Evolutionary conservation across 129 eudicot species (phyloP).

Genomic region (Chrysanthemum lavandulifolium): DNA sequence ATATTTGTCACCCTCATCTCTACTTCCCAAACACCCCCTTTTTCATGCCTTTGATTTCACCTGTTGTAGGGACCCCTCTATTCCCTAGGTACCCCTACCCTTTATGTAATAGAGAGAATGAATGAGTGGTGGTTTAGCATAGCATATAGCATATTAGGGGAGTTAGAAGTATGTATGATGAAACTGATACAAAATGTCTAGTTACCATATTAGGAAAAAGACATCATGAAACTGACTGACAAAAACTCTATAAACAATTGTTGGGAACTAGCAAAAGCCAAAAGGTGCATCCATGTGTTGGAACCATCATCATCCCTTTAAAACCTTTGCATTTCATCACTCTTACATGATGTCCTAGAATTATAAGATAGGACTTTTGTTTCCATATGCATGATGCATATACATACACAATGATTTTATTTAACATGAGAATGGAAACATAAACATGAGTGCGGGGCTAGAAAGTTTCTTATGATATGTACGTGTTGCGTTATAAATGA

Average conservation of each 20-base stretch:
- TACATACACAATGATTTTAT: too few species aligned
- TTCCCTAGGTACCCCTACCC: background rate
- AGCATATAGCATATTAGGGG: slow-evolving; percentile 10
- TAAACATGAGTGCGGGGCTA: too few species aligned
- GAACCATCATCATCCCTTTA: slow-evolving; percentile 21
- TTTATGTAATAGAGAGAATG: background rate
- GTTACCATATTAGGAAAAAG: slow-evolving; percentile 26
- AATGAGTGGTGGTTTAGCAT: slow-evolving; percentile 9
- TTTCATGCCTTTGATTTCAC: slow-evolving; percentile 13
- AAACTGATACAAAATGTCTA: slow-evolving; percentile 32
- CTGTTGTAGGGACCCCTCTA: slow-evolving; percentile 30
- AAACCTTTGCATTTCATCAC: slow-evolving; percentile 14
- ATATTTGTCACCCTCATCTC: slow-evolving; percentile 15
- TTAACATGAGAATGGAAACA: too few species aligned
- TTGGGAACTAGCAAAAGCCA: slow-evolving; percentile 32
- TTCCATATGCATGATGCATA: too few species aligned
- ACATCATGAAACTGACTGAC: slow-evolving; percentile 37
- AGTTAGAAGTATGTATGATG: slow-evolving; percentile 18
- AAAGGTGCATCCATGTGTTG: slow-evolving; percentile 27
- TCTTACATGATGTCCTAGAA: slow-evolving; percentile 1
- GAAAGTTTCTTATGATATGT: too few species aligned
- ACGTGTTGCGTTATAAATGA: too few species aligned
- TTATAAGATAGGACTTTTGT: too few species aligned
- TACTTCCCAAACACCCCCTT: slow-evolving; percentile 7
- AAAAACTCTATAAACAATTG: slow-evolving; percentile 20